Base-by-base conservation (phyloP, 345 rosid genomes). In the Streptanthus diversifolius region DNA sequence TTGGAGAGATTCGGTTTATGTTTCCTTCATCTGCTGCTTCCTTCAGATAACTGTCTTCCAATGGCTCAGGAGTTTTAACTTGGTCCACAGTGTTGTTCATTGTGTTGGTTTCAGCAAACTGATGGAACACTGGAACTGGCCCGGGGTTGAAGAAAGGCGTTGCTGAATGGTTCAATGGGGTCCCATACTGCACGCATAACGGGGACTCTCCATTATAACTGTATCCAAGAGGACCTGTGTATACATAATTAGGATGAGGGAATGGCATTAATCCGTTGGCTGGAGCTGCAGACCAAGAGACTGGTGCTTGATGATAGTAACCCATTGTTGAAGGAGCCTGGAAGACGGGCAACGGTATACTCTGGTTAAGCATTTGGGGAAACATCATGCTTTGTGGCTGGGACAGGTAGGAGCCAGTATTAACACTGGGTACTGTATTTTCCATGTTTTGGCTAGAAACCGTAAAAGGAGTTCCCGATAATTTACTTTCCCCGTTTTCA, bases 301-400 rank as follows among this genome's bases (percentile, higher is more conserved):
- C 85, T 59, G 88, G 88, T 80, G 80, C 86, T 78, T 90, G 93
- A 78, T 82, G 95, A 73, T 85, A 91, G 84, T 90, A 91, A 67
- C 88, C 88, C 87, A 86, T 64, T 29, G 89, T 66, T 60, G 97
- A 58, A 78, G 95, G 84, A 85, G 81, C 71, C 73, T 85, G 92
- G 75, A 81, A 86, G 70, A 87, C 60, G 18, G 90, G 80, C 80
- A 79, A 83, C 43, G 80, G 90, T 75, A 79, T 35, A 63, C 77
- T 88, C 54, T 87, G 92, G 79, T 79, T 83, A 48, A 77, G 89
- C 82, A 84, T 29, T 5, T 82, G 75, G 13, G 89, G 84, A 72
- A 70, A 79, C 63, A 75, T 25, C 62, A 74, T 18, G 69, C 80
- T 77, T 71, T 84, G 81, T 22, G 73, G 83, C 58, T 87, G 86